phyloP scores from a whole-genome alignment of 2,329 filamentous ascomycete species.

The Geoglossum cookeanum region DNA sequence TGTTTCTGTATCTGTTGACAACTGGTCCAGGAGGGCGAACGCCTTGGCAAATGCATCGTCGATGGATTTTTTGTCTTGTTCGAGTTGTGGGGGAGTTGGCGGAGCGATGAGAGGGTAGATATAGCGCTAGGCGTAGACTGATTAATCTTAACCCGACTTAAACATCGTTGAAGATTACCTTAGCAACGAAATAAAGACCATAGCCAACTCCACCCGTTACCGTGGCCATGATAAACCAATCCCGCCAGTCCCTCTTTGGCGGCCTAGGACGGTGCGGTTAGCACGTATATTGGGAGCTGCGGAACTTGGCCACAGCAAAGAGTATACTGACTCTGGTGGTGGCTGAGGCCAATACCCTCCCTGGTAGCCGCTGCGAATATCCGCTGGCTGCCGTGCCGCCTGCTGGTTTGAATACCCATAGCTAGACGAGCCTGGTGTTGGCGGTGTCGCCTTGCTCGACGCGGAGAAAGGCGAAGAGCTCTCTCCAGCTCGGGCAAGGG shows the following conservation, averaged over 20 bases:
- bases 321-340: constrained; percentile 30
- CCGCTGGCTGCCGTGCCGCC: constrained; percentile 19
- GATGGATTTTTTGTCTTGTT: constrained; percentile 83
- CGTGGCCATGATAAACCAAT: constrained; percentile 99
- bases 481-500: constrained; percentile 56
- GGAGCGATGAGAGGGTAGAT: constrained; percentile 79
- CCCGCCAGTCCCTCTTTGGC: constrained; percentile 81
- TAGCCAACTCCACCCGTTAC: constrained; percentile 80
- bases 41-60: constrained; percentile 88
- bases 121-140: constrained; percentile 45
- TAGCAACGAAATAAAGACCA: constrained; percentile 70
- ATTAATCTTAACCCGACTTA: neutral
- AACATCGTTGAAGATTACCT: constrained; percentile 32
- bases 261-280: constrained; percentile 16
- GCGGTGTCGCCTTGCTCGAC: constrained; percentile 23
- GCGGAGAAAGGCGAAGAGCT: constrained; percentile 24
- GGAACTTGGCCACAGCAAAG: neutral
- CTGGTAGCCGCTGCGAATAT: constrained; percentile 30
- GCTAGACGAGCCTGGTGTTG: constrained; percentile 24
- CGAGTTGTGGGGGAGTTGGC: constrained; percentile 79
- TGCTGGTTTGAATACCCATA: constrained; percentile 27
- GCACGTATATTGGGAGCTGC: neutral
- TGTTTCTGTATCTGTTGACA: constrained; percentile 72
- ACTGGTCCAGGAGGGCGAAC: constrained; percentile 78
- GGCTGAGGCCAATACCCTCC: constrained; percentile 33